These are phyloP conservation scores for Entelexis paramagnoliae DNA, from an alignment of 1,139 yeast species.

Conservation along the genomic window DNA sequence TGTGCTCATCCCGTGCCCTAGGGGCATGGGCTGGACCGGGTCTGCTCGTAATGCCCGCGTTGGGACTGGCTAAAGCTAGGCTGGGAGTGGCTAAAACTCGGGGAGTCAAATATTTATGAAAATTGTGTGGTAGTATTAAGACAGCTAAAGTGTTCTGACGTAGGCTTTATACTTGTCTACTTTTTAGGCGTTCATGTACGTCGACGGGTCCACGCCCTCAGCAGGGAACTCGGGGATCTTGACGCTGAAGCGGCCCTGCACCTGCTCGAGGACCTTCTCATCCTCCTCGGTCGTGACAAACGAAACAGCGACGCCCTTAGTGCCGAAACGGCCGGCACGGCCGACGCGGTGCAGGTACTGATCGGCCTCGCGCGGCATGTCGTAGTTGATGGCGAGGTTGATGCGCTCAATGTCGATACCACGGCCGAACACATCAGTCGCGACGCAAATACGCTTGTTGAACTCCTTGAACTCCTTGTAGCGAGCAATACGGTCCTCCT, in stretches of 20 bases:
- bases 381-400: conserved; percentile 95
- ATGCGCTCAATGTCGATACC: conserved; percentile 99
- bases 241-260: conserved; percentile 96
- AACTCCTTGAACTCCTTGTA: conserved; percentile 95
- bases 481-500: conserved; percentile 95
- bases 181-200: conserved; percentile 83
- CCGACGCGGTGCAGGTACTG: conserved; percentile 98
- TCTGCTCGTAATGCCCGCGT: neutral
- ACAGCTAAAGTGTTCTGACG: neutral
- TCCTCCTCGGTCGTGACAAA: conserved; percentile 81
- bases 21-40: conserved; percentile 3
- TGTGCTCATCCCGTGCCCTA: neutral
- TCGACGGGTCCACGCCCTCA: conserved; percentile 95
- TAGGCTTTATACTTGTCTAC: neutral
- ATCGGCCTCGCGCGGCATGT: conserved; percentile 75
- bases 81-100: neutral
- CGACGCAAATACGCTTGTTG: conserved; percentile 96
- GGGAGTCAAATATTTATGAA: neutral
- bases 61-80: neutral
- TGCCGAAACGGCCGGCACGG: conserved; percentile 99
- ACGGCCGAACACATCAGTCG: conserved; percentile 98
- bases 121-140: neutral
- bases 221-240: conserved; percentile 92
- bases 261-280: conserved; percentile 80
- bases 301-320: conserved; percentile 94